A percentile compares a stretch with the other conserved stretches of the same genome.
These are phyloP conservation scores for Flaveria sonorensis DNA, from an alignment of 129 eudicot genomes.

Conservation along the genomic window DNA sequence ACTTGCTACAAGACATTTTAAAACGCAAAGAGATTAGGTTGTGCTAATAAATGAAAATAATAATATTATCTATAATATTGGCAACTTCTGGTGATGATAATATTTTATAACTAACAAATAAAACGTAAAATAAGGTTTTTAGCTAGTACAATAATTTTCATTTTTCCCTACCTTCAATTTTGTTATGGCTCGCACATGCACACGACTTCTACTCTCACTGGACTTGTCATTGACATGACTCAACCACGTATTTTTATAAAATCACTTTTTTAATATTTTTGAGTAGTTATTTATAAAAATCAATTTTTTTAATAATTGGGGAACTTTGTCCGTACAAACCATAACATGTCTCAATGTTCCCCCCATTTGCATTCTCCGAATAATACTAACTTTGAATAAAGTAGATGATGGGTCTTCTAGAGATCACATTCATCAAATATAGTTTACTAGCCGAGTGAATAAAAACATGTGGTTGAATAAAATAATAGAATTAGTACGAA, in stretches of 20 bases:
- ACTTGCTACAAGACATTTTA: no score
- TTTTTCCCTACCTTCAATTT: background rate
- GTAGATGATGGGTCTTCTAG: conserved; percentile 36
- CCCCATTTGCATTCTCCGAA: conserved; percentile 36
- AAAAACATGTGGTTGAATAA: background rate
- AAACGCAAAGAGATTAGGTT: no score
- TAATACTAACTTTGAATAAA: conserved; percentile 25
- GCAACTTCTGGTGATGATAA: background rate
- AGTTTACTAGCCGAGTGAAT: background rate
- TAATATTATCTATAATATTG: background rate
- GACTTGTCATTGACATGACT: conserved; percentile 2
- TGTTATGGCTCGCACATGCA: conserved; percentile 2
- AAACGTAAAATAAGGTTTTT: background rate
- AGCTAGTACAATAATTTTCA: background rate
- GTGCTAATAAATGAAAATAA: no score
- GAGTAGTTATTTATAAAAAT: background rate
- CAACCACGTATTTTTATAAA: background rate
- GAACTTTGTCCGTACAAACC: conserved; percentile 44
- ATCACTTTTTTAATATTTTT: background rate
- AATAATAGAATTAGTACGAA: background rate
- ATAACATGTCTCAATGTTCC: conserved; percentile 40
- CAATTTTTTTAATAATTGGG: background rate
- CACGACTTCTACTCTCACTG: background rate
- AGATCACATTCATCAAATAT: conserved; percentile 34
- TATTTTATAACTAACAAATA: background rate